Evolutionary conservation across 2,329 filamentous ascomycete genomes (phyloP), one percentile per base, ranked within the genome.

Genomic region (Cladosporium sp.): DNA sequence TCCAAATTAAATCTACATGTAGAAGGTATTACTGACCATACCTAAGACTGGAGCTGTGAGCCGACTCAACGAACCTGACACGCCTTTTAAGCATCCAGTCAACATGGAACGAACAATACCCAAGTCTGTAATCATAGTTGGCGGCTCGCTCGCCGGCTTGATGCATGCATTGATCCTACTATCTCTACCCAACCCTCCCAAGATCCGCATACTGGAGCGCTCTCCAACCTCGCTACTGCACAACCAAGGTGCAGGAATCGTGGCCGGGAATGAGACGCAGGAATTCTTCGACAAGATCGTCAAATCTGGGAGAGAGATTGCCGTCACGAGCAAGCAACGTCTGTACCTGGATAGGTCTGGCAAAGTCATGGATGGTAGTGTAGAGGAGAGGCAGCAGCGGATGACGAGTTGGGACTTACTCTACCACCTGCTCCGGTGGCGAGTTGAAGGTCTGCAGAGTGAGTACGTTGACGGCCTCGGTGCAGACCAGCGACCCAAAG

Each of bases 381-480:
- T 73, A 14, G 70, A 75, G 47, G 63, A 78, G 24, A 75, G 75
- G 66, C 67, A 71, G 36, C 81, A 83, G 70, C 74, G 76, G 65
- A 83, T 83, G 82, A 83, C 80, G 3, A 81, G 79, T 64, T 84
- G 82, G 82, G 81, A 83, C 64, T 65, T 83, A 41, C 73, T 80
- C 10, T 83, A 83, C 68, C 74, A 80, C 60, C 67, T 83, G 7
- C 74, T 83, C 67, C 76, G 82, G 34, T 80, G 80, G 65, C 80
- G 81, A 62, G 82, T 80, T 59, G 81, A 84, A 65, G 79, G 79
- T 69, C 63, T 75, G 51, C 58, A 73, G 41, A 74, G 72, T 55
- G 70, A 68, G 47, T 75, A 76, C 62, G 72, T 74, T 10, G 57
- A 70, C 6, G 71, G 65, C 3, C 69, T 72, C 15, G 38, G 66